Base-by-base conservation (phyloP, 805 yeast species). In the Alloascoidea africana region DNA sequence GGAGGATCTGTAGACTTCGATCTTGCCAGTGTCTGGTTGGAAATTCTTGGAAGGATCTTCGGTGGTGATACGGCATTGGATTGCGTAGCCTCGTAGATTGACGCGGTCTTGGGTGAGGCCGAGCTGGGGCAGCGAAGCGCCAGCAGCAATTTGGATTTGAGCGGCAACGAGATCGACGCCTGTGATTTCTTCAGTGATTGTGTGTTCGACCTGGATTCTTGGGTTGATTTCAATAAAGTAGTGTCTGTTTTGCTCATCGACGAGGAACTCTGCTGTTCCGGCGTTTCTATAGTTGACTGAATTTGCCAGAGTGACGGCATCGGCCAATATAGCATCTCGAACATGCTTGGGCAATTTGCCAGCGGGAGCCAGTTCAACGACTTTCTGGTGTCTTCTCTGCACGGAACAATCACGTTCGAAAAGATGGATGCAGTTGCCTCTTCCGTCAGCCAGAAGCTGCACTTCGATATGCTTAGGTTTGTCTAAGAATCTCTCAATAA, bases 341-440 rank as follows among this genome's bases (percentile, higher is more conserved):
- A 87, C 91, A 17, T 66, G 67, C 36, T 65, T 58, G 16, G 96
- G 93, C 49, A 91, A 65, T 44, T 86, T 85, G 62, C 83, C 79
- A 30, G 97, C 96, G 8, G 99, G 97, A 3, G 98, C 98, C 50
- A 89, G 86, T 62, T 89, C 98, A 30, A 89, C 97, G 38, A 89
- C 98, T 63, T 89, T 89, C 65, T 89, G 98, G 61, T 89, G 98
- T 66, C 98, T 83, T 69, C 98, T 83, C 67, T 89, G 98, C 38
- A 89, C 98, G n/a, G 96, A 86, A 63, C 98, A 89, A 64, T 89
- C 98, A 63, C 98, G 79, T 69, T 89, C 98, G 49, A 86, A 91
- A 50, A 89, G 63, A 56, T 89, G 98, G 52, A 89, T 81, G 17
- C 87, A 96, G 56, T 89, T 91, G 41, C 98, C 98, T 54, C 82